These are phyloP conservation scores for Euphorbia corollata DNA, from an alignment of 441 rosid genomes.

Conservation along the genomic window DNA sequence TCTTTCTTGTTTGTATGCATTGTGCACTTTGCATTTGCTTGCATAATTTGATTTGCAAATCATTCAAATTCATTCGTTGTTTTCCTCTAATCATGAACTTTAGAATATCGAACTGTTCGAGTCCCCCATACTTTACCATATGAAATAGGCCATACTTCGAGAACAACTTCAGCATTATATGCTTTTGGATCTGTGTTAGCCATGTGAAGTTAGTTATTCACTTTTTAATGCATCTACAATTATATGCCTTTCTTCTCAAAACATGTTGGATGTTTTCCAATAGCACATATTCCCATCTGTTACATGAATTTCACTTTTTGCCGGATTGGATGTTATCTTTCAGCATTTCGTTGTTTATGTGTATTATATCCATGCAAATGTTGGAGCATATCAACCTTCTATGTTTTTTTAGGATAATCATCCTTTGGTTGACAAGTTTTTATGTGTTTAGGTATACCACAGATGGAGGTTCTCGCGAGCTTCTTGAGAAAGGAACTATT, in stretches of 20 bases:
- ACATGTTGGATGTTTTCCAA: neutral
- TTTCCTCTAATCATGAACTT: constrained; percentile 3
- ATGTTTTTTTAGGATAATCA: neutral
- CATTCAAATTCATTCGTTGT: neutral
- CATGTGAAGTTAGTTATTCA: neutral
- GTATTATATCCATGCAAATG: neutral
- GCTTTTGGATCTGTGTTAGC: constrained; percentile 6
- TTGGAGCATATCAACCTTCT: neutral
- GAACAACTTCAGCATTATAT: neutral
- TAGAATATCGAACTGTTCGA: neutral
- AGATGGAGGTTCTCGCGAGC: constrained; percentile 75
- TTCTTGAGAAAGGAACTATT: constrained; percentile 73
- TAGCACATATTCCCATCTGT: neutral
- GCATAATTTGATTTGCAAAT: neutral
- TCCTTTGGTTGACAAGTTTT: constrained; percentile 17
- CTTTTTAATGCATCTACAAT: neutral
- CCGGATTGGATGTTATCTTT: neutral
- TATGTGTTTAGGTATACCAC: constrained; percentile 64
- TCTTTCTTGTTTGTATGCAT: too few species aligned
- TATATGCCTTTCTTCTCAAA: neutral
- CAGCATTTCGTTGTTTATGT: neutral
- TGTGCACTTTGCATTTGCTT: neutral
- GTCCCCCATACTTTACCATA: neutral
- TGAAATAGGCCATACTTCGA: neutral
- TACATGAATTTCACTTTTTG: neutral